These are phyloP conservation scores for Gentiana straminea DNA, from an alignment of 257 asterid genomes.

Conservation along the genomic window DNA sequence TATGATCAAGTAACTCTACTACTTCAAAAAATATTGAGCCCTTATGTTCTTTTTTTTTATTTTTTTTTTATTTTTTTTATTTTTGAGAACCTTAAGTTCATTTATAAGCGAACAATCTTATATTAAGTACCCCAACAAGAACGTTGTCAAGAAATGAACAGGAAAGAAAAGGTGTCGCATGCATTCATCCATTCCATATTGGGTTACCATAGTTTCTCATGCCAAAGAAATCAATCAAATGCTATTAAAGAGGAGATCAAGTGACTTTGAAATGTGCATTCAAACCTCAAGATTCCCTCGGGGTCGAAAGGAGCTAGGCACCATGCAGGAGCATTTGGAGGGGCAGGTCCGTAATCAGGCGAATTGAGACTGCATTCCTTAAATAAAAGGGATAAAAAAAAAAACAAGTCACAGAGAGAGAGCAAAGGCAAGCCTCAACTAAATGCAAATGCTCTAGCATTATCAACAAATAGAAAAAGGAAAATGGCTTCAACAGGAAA, in stretches of 20 bases:
- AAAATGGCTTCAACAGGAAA: constrained; percentile 10
- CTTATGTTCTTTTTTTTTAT: too few species aligned
- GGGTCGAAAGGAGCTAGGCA: constrained; percentile 95
- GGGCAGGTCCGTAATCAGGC: constrained; percentile 86
- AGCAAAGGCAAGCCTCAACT: background rate
- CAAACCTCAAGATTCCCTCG: constrained; percentile 81
- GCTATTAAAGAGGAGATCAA: constrained; percentile 3
- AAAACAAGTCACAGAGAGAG: background rate
- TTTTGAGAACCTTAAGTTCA: too few species aligned
- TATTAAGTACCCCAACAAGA: too few species aligned
- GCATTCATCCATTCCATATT: background rate
- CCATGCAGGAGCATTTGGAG: constrained; percentile 78
- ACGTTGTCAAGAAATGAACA: background rate
- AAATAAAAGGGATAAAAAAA: constrained; percentile 1
- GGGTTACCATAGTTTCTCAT: too few species aligned
- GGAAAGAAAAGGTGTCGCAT: background rate
- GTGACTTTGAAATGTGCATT: background rate
- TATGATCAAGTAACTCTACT: too few species aligned
- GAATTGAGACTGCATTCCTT: constrained; percentile 85
- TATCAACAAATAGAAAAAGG: constrained; percentile 9
- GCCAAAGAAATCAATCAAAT: background rate
- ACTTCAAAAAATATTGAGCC: too few species aligned
- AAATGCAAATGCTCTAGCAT: constrained; percentile 6
- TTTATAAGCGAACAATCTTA: too few species aligned
- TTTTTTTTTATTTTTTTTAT: too few species aligned